Percentiles rank a stretch among this genome's conserved stretches.
Evolutionary conservation across 2,329 filamentous ascomycete genomes (phyloP).

Genomic region (Colletotrichum sp.): DNA sequence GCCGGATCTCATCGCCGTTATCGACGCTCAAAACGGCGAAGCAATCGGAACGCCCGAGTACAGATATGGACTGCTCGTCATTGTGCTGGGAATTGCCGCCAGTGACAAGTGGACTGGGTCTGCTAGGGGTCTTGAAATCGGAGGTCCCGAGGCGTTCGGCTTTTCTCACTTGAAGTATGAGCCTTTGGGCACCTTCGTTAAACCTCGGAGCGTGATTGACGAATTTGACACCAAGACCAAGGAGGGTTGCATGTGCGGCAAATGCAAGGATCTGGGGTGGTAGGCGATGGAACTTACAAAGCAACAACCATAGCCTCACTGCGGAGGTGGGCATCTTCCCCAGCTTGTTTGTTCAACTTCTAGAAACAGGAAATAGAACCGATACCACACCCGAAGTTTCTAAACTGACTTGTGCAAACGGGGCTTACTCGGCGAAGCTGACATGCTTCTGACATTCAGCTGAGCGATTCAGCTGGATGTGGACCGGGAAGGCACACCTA

Average conservation of each 20-base stretch:
- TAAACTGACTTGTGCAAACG: neutral
- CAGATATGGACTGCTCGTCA: conserved; percentile 56
- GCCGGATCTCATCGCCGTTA: conserved; percentile 60
- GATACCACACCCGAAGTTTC: neutral
- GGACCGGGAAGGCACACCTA: neutral
- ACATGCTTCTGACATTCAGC: neutral
- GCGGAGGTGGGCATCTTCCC: neutral
- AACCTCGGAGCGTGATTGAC: conserved; percentile 58
- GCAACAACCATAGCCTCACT: neutral
- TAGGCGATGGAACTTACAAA: neutral
- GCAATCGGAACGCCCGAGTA: conserved; percentile 63
- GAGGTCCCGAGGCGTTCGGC: conserved; percentile 54
- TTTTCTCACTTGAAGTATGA: conserved; percentile 52
- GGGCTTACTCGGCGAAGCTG: neutral
- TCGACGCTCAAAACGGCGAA: conserved; percentile 62
- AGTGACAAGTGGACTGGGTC: conserved; percentile 51
- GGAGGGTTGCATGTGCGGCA: neutral
- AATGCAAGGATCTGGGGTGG: neutral
- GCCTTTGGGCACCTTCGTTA: conserved; percentile 52
- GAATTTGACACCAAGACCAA: conserved; percentile 39
- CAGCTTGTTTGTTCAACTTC: neutral
- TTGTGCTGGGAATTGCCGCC: conserved; percentile 52
- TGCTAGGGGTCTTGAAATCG: conserved; percentile 51
- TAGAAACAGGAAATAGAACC: neutral
- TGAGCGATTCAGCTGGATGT: neutral